Evolutionary conservation across 2,329 filamentous ascomycete species (phyloP).

Genomic region (Aspergillus puulaauensis): DNA sequence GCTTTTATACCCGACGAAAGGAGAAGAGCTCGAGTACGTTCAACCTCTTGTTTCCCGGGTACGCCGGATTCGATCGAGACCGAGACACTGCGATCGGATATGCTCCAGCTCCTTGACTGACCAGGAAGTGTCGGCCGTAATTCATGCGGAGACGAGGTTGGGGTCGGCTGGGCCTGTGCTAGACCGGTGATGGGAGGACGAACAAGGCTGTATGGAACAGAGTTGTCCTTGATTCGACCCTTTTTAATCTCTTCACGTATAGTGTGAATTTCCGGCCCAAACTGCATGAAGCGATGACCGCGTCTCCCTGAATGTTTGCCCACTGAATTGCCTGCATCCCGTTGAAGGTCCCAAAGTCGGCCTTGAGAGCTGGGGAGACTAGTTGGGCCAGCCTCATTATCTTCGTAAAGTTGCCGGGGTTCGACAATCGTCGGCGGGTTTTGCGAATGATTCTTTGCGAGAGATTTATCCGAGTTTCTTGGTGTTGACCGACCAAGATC

Average conservation of each 20-base stretch:
- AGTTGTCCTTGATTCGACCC: slow-evolving; percentile 27
- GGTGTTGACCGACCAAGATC: slow-evolving; percentile 32
- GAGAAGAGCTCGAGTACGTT: slow-evolving; percentile 73
- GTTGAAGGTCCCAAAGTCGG: slow-evolving; percentile 10
- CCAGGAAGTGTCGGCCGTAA: slow-evolving; percentile 39
- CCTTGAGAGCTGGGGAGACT: slow-evolving; percentile 18
- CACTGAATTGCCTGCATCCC: slow-evolving; percentile 5
- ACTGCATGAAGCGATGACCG: slow-evolving; percentile 28
- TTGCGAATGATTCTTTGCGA: slow-evolving; percentile 41
- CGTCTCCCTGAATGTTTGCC: slow-evolving; percentile 10
- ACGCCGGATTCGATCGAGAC: slow-evolving; percentile 33
- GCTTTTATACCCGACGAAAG: slow-evolving; percentile 88
- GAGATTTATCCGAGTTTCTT: slow-evolving; percentile 33
- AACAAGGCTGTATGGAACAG: slow-evolving; percentile 31
- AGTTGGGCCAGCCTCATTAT: slow-evolving; percentile 26
- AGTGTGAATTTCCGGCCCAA: slow-evolving; percentile 27
- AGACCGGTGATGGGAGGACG: slow-evolving; percentile 49
- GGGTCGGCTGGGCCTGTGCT: slow-evolving; percentile 38
- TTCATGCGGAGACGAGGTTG: slow-evolving; percentile 21
- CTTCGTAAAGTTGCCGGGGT: slow-evolving; percentile 39
- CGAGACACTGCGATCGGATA: slow-evolving; percentile 51
- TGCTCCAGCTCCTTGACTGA: slow-evolving; percentile 57
- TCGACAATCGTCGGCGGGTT: slow-evolving; percentile 55
- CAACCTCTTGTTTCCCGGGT: slow-evolving; percentile 71
- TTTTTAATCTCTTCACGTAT: slow-evolving; percentile 22